phyloP scores from a whole-genome alignment of 495 filamentous ascomycete genomes.

The Xylaria longipes region DNA sequence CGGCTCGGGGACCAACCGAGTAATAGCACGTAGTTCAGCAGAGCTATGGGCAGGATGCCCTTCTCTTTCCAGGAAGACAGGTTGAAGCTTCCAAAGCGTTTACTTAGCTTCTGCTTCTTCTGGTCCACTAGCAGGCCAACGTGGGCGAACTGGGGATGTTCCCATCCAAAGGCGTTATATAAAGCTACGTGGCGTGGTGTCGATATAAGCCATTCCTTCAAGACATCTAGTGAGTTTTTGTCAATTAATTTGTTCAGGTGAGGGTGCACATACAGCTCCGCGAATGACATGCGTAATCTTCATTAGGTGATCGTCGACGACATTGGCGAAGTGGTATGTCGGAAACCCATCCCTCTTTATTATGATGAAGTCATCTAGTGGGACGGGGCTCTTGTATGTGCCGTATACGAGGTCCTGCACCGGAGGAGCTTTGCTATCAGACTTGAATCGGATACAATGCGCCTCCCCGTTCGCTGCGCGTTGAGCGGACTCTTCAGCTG shows the following conservation, averaged over 20 bases:
- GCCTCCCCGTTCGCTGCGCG: constrained; percentile 69
- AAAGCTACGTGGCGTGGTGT: constrained; percentile 88
- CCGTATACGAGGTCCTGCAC: constrained; percentile 83
- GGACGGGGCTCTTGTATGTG: constrained; percentile 52
- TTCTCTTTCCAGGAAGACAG: constrained; percentile 70
- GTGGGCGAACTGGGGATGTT: constrained; percentile 83
- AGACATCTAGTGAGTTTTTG: constrained; percentile 12
- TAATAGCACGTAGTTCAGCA: constrained; percentile 84
- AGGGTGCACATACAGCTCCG: constrained; percentile 65
- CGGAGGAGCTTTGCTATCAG: constrained; percentile 60
- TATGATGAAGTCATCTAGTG: constrained; percentile 69
- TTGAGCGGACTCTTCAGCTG: constrained; percentile 69
- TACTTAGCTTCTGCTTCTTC: constrained; percentile 84
- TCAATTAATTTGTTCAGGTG: not conserved
- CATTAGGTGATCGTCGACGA: constrained; percentile 95
- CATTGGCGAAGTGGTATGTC: constrained; percentile 96
- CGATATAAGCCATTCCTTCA: constrained; percentile 88
- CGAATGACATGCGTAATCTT: constrained; percentile 93
- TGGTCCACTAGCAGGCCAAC: constrained; percentile 83
- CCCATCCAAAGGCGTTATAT: constrained; percentile 89
- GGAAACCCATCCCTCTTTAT: constrained; percentile 90
- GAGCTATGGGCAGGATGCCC: constrained; percentile 72
- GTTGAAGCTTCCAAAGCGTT: constrained; percentile 76
- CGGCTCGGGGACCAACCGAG: constrained; percentile 82
- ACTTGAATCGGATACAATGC: constrained; percentile 80